These are phyloP conservation scores for Pseudoneurospora amorphoporcata DNA, from an alignment of 495 filamentous ascomycete genomes.

Conservation along the genomic window DNA sequence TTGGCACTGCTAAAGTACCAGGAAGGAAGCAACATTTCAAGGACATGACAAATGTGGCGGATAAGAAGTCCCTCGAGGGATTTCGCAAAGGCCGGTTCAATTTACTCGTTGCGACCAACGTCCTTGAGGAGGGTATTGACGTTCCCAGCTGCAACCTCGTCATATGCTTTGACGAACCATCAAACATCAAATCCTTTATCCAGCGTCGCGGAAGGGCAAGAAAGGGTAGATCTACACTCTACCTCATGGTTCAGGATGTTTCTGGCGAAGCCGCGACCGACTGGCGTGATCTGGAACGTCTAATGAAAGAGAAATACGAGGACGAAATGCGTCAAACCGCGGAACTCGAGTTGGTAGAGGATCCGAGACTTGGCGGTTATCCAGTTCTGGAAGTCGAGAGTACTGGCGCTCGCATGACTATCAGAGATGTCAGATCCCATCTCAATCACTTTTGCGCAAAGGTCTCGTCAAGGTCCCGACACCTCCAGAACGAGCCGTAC, in stretches of 20 bases:
- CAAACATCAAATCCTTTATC: slow-evolving; percentile 75
- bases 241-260: slow-evolving; percentile 45
- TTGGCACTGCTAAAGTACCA: slow-evolving; percentile 54
- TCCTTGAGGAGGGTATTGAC: slow-evolving; percentile 89
- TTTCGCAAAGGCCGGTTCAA: slow-evolving; percentile 64
- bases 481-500: slow-evolving; percentile 25
- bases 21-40: slow-evolving; percentile 43
- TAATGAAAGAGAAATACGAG: slow-evolving; percentile 65
- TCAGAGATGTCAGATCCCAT: slow-evolving; percentile 61
- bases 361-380: slow-evolving; percentile 37
- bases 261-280: slow-evolving; percentile 22
- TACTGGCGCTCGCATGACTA: slow-evolving; percentile 61
- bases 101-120: slow-evolving; percentile 72
- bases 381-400: slow-evolving; percentile 35
- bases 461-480: slow-evolving; percentile 35
- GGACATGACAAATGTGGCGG: slow-evolving; percentile 47
- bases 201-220: slow-evolving; percentile 81
- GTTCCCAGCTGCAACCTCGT: slow-evolving; percentile 77
- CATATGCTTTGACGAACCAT: slow-evolving; percentile 70
- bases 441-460: slow-evolving; percentile 73
- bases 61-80: slow-evolving; percentile 50
- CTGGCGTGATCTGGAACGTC: slow-evolving; percentile 56
- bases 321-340: slow-evolving; percentile 51
- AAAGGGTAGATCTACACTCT: slow-evolving; percentile 57
- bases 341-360: slow-evolving; percentile 41